These are phyloP conservation scores for Solanum sitiens DNA, from an alignment of 257 asterid species.

Conservation along the genomic window DNA sequence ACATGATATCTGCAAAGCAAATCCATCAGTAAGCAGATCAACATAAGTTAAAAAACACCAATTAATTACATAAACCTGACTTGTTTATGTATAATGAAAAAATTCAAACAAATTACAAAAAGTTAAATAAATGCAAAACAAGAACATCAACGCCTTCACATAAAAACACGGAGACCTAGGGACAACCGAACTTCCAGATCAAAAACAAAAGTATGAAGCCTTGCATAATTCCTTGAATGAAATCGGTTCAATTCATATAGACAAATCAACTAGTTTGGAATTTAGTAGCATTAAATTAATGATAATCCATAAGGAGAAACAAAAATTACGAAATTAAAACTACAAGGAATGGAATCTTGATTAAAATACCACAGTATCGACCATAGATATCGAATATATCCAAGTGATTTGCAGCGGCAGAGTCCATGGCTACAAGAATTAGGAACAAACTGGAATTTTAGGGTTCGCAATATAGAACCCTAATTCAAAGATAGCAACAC, in stretches of 20 bases:
- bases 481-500: not conserved
- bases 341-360: not conserved
- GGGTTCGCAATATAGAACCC: not conserved
- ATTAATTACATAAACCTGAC: not conserved
- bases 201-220: not conserved
- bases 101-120: not conserved
- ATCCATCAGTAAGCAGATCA: not conserved
- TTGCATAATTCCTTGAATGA: not conserved
- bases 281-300: not conserved
- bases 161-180: not conserved
- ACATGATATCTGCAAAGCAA: conserved; percentile 33
- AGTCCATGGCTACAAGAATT: conserved; percentile 33
- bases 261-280: not conserved
- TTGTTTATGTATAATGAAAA: not conserved
- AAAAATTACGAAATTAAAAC: not conserved
- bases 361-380: conserved; percentile 56
- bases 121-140: not conserved
- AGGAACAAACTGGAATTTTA: not conserved
- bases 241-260: not conserved
- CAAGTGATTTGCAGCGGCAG: conserved; percentile 11
- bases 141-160: not conserved
- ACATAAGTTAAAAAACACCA: not conserved
- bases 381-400: conserved; percentile 53
- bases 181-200: not conserved
- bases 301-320: not conserved